Base-by-base conservation (phyloP, 2,329 filamentous ascomycete genomes). In the Chalaropsis thielavioides region DNA sequence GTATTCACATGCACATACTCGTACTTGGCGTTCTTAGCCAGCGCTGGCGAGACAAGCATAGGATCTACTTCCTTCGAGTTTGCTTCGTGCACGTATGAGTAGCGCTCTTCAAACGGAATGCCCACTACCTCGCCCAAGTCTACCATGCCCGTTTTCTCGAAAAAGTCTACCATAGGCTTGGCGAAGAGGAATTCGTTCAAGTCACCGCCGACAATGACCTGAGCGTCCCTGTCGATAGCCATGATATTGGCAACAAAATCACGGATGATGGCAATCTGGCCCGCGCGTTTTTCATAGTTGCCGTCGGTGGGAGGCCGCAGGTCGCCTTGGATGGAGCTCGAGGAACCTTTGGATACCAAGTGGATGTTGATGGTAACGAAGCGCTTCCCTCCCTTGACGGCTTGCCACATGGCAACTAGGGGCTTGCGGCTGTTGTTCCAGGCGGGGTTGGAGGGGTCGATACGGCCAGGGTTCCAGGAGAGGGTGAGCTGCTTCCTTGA, bases 361-460 rank as follows among this genome's bases (percentile, higher is more conserved):
- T 89, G 86, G 46, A 89, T 83, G 70, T 89, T 89, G 68, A 90
- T 77, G 1, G 87, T 88, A 73, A 87, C 89, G 74, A 89, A 85
- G 0, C 74, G 71, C 68, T 78, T 80, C 66, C 78, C 75, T 2
- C 78, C 79, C 66, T 80, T 78, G 41, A 82, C 74, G 0, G 83
- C 79, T 70, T 81, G 80, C 84, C 86, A 90, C 66, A 80, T 78
- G 3, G 86, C 87, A 0, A 78, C 84, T 0, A 89, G 75, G 1
- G 87, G 86, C 75, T 89, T 89, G 66, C 87, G 81, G 70, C 80
- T 85, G 60, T 75, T 75, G 2, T 74, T 74, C 81, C 83, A 90
- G 0, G 83, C 85, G 3, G 71, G 69, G 71, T 85, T 85, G 24
- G 71, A 68, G 0, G 86, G 85, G 62, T 86, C 85, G 70, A 89